Conservation (phyloP, 1,139 yeast species). For the Kodamaea ohmeri region DNA sequence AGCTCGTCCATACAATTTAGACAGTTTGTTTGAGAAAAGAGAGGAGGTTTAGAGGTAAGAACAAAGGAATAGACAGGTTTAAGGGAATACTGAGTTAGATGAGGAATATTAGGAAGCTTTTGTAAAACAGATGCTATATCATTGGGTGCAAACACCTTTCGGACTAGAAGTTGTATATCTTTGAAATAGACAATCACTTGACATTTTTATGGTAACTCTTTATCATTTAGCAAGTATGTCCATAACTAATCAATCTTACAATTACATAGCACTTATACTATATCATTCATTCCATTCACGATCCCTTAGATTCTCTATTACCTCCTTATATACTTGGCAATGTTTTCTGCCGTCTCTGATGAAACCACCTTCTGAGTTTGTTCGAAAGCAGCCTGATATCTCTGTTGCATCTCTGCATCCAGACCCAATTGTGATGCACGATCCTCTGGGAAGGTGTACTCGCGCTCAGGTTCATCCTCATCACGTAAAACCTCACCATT, state of each 20-base stretch:
- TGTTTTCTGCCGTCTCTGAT: constrained; percentile 65
- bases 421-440: constrained; percentile 53
- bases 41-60: neutral
- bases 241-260: neutral
- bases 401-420: constrained; percentile 58
- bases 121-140: too few relatives aligned
- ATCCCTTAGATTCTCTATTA: constrained; percentile 1
- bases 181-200: too few relatives aligned
- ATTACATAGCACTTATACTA: neutral
- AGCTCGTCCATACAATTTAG: neutral
- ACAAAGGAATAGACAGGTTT: neutral
- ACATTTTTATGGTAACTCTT: too few relatives aligned
- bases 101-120: too few relatives aligned
- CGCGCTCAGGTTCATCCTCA: constrained; percentile 64
- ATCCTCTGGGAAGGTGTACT: constrained; percentile 75
- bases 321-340: constrained; percentile 57
- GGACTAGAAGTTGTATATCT: too few relatives aligned
- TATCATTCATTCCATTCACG: neutral
- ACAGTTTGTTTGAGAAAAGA: neutral
- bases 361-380: constrained; percentile 60
- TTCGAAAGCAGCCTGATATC: constrained; percentile 73
- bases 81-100: too few relatives aligned
- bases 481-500: constrained; percentile 65
- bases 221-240: too few relatives aligned
- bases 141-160: too few relatives aligned